Evolutionary conservation across 257 asterid genomes (phyloP), one percentile per base, ranked within the genome.

Genomic region (Fraxinus quadrangulata): DNA sequence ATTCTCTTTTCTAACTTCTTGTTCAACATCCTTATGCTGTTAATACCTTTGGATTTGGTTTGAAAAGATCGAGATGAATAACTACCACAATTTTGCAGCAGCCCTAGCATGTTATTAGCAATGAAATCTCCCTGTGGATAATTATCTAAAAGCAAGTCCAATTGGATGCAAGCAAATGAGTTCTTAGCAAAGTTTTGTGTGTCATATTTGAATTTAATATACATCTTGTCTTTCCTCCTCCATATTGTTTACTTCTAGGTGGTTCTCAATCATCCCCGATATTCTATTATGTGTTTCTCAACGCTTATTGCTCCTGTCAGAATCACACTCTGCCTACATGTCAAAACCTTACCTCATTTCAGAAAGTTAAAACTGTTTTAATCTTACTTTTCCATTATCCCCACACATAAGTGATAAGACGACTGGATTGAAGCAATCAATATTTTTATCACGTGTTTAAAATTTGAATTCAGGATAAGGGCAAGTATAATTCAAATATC

Each of bases 1-100:
- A 34, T 74, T 59, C 76, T 67, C 65, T 59, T 45, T 63, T 70
- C 68, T 70, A 76, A 63, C 67, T 36, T 78, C 76, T 70, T 17
- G 2, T 61, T 63, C 65, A 40, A 51, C 61, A 19, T 65, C 28
- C 21, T 61, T 30, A 34, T 19, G 68, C 17, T 73, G 37, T 31
- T 51, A 71, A 71, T 36, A 51, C 8, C 54, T 73, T 49, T n/a
- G 76, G 12, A 45, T 73, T 31, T 72, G 67, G 6, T 61, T 23
- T 56, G 66, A 17, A 72, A 61, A 61, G 33, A 24, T 11, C 1
- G 16, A 26, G n/a, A 17, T 26, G 37, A 28, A 72, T 21, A 72
- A 49, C 19, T 47, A 72, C 21, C 40, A 23, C 4, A 47, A 13
- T 49, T 59, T n/a, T 59, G 67, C 16, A 59, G 67, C 67, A 51